Evolutionary conservation across 2,329 filamentous ascomycete genomes (phyloP).

Genomic region (Colletotrichum theobromicola): DNA sequence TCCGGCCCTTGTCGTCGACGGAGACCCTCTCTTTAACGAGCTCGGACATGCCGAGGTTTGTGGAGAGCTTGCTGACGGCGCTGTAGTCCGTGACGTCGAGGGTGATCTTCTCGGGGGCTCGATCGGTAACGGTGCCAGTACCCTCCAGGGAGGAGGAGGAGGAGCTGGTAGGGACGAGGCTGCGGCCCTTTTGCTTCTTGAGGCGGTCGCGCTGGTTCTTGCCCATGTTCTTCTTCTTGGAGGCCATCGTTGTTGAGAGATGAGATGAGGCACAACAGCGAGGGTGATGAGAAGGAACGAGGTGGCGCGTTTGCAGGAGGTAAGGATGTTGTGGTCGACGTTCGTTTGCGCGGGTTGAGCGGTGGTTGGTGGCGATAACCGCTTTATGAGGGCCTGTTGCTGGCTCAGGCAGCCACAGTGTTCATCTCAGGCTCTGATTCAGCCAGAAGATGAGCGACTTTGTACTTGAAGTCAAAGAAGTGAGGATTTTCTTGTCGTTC

Average conservation of each 20-base stretch:
- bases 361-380: not conserved
- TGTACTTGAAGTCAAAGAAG: fast-evolving
- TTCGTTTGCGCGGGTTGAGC: not conserved
- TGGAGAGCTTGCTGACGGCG: not conserved
- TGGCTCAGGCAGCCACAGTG: not conserved
- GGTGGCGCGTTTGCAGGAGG: fast-evolving
- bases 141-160: not conserved
- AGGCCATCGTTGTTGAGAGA: not conserved
- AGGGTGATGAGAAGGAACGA: not conserved
- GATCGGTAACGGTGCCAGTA: not conserved
- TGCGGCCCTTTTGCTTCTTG: not conserved
- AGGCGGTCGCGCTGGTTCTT: not conserved
- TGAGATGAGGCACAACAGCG: not conserved
- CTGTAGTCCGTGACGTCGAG: not conserved
- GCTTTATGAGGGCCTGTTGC: not conserved
- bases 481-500: not conserved
- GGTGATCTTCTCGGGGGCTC: not conserved
- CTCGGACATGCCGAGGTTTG: not conserved
- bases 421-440: fast-evolving
- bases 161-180: not conserved
- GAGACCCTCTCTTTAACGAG: not conserved
- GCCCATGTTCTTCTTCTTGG: not conserved
- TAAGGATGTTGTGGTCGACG: not conserved
- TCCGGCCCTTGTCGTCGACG: not conserved
- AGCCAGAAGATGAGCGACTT: fast-evolving